Percentiles rank a stretch among this genome's conserved stretches.
phyloP scores from a whole-genome alignment of 306 rosid species.

The Cyamopsis tetragonoloba region DNA sequence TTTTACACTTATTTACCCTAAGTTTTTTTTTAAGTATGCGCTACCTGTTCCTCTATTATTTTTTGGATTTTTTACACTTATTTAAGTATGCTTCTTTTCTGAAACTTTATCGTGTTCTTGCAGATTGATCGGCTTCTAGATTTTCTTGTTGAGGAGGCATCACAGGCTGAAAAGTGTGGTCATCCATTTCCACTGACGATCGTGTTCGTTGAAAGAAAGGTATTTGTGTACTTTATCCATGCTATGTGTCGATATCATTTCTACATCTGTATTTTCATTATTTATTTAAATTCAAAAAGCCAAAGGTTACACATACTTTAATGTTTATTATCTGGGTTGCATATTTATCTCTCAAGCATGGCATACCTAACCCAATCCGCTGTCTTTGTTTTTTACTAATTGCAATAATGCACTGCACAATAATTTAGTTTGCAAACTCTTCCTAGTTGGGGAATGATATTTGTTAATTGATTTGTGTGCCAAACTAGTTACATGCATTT shows the following conservation, averaged over 20 bases:
- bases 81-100: slow-evolving; percentile 23
- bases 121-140: slow-evolving; percentile 79
- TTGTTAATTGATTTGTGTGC: not conserved
- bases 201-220: slow-evolving; percentile 92
- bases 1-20: not conserved
- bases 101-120: slow-evolving; percentile 21
- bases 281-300: not conserved
- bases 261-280: not conserved
- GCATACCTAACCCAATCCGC: not conserved
- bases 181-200: slow-evolving; percentile 74
- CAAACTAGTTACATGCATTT: not conserved
- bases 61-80: not conserved
- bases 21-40: not conserved
- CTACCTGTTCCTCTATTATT: not conserved
- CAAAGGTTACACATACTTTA: not conserved
- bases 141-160: slow-evolving; percentile 76
- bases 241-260: slow-evolving; percentile 8
- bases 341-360: not conserved
- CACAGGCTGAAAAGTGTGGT: slow-evolving; percentile 63
- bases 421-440: not conserved
- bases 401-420: not conserved
- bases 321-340: not conserved
- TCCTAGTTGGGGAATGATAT: not conserved
- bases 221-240: slow-evolving; percentile 18
- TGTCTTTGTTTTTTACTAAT: not conserved